These are phyloP conservation scores for Scenedesmus sp. DNA, from an alignment of 163 green algal species.

Conservation along the genomic window DNA sequence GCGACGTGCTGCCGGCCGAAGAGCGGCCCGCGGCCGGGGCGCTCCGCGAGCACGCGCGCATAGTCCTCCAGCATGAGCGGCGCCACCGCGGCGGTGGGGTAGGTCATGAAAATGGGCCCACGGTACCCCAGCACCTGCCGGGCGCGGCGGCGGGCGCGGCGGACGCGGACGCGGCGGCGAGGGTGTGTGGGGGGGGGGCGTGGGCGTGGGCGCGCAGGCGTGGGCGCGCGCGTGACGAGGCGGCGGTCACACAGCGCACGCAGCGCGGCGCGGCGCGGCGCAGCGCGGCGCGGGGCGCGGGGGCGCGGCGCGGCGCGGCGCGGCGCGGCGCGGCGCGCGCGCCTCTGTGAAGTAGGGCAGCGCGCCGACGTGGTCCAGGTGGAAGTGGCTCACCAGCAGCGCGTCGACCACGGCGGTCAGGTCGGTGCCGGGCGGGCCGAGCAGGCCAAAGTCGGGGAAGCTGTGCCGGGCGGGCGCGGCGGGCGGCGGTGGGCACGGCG, in stretches of 20 bases:
- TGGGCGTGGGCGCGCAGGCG: too few relatives aligned
- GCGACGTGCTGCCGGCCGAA: constrained; percentile 36
- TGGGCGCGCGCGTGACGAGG: too few relatives aligned
- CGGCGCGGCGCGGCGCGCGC: too few relatives aligned
- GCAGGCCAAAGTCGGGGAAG: constrained; percentile 17
- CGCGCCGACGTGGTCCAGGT: constrained; percentile 76
- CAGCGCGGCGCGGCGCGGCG: too few relatives aligned
- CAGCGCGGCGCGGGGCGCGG: too few relatives aligned
- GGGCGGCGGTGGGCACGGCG: not conserved
- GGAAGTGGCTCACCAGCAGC: constrained; percentile 80
- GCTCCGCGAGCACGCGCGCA: not conserved
- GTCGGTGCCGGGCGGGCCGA: constrained; percentile 6
- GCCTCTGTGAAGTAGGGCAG: constrained; percentile 80
- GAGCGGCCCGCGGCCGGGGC: constrained; percentile 9
- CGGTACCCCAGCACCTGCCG: constrained; percentile 59
- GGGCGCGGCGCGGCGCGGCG: too few relatives aligned
- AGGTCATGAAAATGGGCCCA: constrained; percentile 72
- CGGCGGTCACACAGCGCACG: too few relatives aligned
- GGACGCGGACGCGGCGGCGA: not conserved
- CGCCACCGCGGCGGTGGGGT: constrained; percentile 71
- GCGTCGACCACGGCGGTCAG: constrained; percentile 65
- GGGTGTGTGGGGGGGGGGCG: too few relatives aligned
- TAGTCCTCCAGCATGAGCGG: constrained; percentile 83
- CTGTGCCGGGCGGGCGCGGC: not conserved
- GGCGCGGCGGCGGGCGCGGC: not conserved